These are phyloP conservation scores for Tricladium varicosporioides DNA, from an alignment of 2,329 filamentous ascomycete species.

Conservation along the genomic window DNA sequence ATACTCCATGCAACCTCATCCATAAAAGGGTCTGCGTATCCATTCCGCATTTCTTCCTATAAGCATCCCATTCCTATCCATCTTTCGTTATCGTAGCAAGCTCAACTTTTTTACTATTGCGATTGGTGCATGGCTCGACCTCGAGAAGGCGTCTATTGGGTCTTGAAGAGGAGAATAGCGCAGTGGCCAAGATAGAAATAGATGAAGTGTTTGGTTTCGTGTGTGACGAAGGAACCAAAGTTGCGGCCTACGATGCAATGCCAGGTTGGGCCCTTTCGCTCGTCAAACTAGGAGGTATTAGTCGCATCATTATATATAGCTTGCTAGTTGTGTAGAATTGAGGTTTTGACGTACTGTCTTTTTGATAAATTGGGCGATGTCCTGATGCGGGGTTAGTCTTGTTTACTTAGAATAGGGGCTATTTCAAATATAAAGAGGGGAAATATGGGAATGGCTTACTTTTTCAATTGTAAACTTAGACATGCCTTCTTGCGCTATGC, in stretches of 20 bases:
- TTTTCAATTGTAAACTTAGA: conserved; percentile 71
- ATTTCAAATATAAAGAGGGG: neutral
- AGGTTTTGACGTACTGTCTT: conserved; percentile 63
- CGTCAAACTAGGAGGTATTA: conserved; percentile 70
- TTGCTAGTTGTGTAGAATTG: neutral
- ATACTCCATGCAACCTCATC: no score
- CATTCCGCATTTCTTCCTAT: no score
- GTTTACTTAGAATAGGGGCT: neutral
- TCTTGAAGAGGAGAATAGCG: conserved; percentile 98
- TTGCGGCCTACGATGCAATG: conserved; percentile 98
- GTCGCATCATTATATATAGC: no score
- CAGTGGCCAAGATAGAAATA: conserved; percentile 99
- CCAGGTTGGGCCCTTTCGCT: conserved; percentile 96
- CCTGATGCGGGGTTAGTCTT: conserved; percentile 48
- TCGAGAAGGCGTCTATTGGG: conserved; percentile 60
- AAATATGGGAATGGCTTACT: conserved; percentile 39
- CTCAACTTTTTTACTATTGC: no score
- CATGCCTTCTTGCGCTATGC: conserved; percentile 67
- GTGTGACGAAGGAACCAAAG: conserved; percentile 98
- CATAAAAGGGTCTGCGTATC: no score
- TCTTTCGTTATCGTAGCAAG: no score
- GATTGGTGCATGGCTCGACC: no score
- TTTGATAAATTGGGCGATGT: conserved; percentile 96
- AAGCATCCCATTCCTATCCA: no score
- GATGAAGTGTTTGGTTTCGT: conserved; percentile 99